Percentiles rank a stretch among this genome's conserved stretches.
These are phyloP conservation scores for Marasmius sp. DNA, from an alignment of 1,284 basidiomycete species.

Conservation along the genomic window DNA sequence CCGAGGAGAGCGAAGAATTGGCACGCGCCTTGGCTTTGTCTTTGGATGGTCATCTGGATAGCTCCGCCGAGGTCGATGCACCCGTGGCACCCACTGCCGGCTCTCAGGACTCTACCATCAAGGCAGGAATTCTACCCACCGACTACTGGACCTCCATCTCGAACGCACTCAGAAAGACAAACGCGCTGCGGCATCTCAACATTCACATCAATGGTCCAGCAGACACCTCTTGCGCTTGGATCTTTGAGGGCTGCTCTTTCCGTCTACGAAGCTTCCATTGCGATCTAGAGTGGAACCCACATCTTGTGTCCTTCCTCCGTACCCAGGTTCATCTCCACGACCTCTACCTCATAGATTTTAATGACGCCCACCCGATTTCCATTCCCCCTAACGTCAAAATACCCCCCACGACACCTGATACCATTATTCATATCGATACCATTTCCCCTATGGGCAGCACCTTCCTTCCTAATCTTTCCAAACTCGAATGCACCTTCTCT, in stretches of 20 bases:
- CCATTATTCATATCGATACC: not conserved
- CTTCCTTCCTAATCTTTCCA: constrained; percentile 44
- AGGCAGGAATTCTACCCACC: constrained; percentile 8
- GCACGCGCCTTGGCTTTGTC: constrained; percentile 14
- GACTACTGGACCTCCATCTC: constrained; percentile 51
- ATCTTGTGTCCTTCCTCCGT: constrained; percentile 55
- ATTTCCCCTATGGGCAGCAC: not conserved
- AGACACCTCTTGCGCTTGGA: constrained; percentile 50
- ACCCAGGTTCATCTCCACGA: constrained; percentile 50
- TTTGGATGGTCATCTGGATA: constrained; percentile 17
- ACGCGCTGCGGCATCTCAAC: constrained; percentile 49
- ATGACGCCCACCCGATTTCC: constrained; percentile 22
- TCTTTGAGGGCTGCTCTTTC: constrained; percentile 48
- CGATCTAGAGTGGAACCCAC: constrained; percentile 60
- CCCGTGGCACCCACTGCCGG: not conserved
- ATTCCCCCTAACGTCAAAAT: constrained; percentile 13
- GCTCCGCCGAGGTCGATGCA: not conserved
- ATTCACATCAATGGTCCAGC: constrained; percentile 44
- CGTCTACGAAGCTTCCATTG: constrained; percentile 59
- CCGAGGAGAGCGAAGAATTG: constrained; percentile 7
- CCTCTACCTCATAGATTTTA: constrained; percentile 60
- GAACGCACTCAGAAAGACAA: constrained; percentile 43
- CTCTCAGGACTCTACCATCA: not conserved
- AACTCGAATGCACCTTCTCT: constrained; percentile 63
- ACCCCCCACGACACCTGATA: constrained; percentile 7